Evolutionary conservation across 202 grass and related monocot genomes (phyloP).

Genomic region (Dendrocalamus latiflorus): DNA sequence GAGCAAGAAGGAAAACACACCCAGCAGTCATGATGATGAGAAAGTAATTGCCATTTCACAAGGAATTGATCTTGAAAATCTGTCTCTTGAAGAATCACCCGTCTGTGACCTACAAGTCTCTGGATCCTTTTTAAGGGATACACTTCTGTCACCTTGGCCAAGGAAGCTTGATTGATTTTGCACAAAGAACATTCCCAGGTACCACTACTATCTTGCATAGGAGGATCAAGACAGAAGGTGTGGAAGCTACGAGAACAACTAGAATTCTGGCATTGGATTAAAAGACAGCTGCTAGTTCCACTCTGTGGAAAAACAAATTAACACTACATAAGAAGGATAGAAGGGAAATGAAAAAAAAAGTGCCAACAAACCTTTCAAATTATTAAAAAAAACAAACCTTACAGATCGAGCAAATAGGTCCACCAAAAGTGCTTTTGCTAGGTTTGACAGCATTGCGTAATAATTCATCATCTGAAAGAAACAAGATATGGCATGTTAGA

Average conservation of each 20-base stretch:
- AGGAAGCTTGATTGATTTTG: neutral
- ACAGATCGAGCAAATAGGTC: conserved; percentile 47
- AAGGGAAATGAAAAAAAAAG: neutral
- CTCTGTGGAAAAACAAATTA: conserved; percentile 39
- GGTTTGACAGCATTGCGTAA: conserved; percentile 32
- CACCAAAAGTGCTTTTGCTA: conserved; percentile 17
- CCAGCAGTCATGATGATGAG: conserved; percentile 71
- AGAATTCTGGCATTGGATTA: conserved; percentile 48
- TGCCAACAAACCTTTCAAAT: conserved; percentile 12
- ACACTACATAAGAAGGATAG: neutral
- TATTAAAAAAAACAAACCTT: conserved; percentile 14
- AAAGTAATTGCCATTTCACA: conserved; percentile 67
- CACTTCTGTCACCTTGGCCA: conserved; percentile 3
- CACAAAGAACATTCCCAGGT: conserved; percentile 42
- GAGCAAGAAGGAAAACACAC: conserved; percentile 25
- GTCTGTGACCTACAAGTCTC: conserved; percentile 51
- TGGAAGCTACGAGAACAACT: conserved; percentile 41
- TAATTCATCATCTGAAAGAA: conserved; percentile 40
- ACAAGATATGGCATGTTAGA: neutral
- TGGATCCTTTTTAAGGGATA: conserved; percentile 43
- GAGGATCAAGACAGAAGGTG: conserved; percentile 46
- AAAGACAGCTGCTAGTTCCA: conserved; percentile 38
- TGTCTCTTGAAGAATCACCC: conserved; percentile 22
- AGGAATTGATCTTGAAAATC: conserved; percentile 51
- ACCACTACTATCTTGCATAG: conserved; percentile 27